Conservation (phyloP, 2,329 filamentous ascomycete species). For the Xylaria sp. region DNA sequence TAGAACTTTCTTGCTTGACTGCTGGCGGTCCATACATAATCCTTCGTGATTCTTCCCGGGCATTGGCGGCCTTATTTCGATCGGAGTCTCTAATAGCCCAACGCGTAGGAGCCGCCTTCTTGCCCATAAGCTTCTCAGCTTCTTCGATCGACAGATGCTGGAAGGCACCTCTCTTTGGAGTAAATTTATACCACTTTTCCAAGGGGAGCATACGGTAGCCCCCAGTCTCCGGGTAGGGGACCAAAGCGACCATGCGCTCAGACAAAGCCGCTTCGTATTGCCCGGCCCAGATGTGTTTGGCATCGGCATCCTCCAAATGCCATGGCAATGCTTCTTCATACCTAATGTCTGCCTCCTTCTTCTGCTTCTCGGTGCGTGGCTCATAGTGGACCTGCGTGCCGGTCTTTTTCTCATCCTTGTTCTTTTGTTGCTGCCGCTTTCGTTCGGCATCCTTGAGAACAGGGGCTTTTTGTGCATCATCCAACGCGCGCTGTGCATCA, state of each 20-base stretch:
- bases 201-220: conserved; percentile 88
- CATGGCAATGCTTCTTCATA: conserved; percentile 97
- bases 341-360: conserved; percentile 76
- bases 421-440: conserved; percentile 56
- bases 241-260: conserved; percentile 82
- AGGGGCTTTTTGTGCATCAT: conserved; percentile 92
- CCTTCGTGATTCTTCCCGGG: conserved; percentile 70
- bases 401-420: conserved; percentile 83
- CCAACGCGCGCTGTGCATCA: conserved; percentile 85
- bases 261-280: conserved; percentile 91
- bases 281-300: conserved; percentile 93
- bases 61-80: conserved; percentile 65
- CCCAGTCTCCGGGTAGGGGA: conserved; percentile 68
- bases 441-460: conserved; percentile 69
- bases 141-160: conserved; percentile 83
- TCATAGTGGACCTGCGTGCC: conserved; percentile 83
- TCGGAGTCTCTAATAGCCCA: conserved; percentile 78
- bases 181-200: conserved; percentile 96
- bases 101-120: conserved; percentile 78
- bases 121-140: conserved; percentile 84
- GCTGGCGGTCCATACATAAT: conserved; percentile 66
- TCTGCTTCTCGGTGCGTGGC: conserved; percentile 83
- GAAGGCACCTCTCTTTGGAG: conserved; percentile 78
- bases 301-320: conserved; percentile 96
- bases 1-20: conserved; percentile 76